Percentiles rank a stretch among this genome's conserved stretches.
Conservation (phyloP, 345 rosid species). For the Leavenworthia alabamica region DNA sequence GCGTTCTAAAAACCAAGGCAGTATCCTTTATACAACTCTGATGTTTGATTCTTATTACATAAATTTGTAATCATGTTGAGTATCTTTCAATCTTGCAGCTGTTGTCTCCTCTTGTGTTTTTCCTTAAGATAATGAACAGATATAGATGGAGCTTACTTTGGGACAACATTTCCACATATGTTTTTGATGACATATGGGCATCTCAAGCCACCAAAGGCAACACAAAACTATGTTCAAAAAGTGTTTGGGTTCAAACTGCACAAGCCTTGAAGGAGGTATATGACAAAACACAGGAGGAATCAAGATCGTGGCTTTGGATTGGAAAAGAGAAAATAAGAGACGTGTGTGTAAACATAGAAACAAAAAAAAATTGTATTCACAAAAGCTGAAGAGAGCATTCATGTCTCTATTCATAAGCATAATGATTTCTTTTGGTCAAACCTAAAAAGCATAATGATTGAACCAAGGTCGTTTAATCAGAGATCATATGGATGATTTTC, state of each 20-base stretch:
- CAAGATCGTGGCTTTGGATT: neutral
- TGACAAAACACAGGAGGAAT: neutral
- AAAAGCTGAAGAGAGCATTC: too few relatives aligned
- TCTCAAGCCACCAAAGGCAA: constrained; percentile 74
- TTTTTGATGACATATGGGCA: constrained; percentile 83
- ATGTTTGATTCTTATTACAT: neutral
- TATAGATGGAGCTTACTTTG: constrained; percentile 93
- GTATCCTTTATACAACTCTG: constrained; percentile 58
- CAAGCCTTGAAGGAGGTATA: constrained; percentile 37
- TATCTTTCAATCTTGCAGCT: neutral
- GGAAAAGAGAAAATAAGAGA: constrained; percentile 22
- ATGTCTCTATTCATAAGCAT: too few relatives aligned
- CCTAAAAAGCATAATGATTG: too few relatives aligned
- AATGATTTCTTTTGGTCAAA: too few relatives aligned
- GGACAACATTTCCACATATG: constrained; percentile 85
- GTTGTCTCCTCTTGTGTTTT: neutral
- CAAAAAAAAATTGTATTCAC: too few relatives aligned
- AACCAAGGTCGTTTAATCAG: too few relatives aligned
- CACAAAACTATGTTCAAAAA: constrained; percentile 81
- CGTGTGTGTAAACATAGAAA: constrained; percentile 30
- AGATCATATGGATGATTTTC: too few relatives aligned
- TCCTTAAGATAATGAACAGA: constrained; percentile 56
- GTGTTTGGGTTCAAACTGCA: constrained; percentile 91
- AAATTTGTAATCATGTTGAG: too few relatives aligned
- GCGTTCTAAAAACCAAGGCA: constrained; percentile 91